A percentile compares a stretch with the other conserved stretches of the same genome.
These are phyloP conservation scores for Canariomyces notabilis DNA, from an alignment of 2,329 filamentous ascomycete genomes.

Conservation along the genomic window DNA sequence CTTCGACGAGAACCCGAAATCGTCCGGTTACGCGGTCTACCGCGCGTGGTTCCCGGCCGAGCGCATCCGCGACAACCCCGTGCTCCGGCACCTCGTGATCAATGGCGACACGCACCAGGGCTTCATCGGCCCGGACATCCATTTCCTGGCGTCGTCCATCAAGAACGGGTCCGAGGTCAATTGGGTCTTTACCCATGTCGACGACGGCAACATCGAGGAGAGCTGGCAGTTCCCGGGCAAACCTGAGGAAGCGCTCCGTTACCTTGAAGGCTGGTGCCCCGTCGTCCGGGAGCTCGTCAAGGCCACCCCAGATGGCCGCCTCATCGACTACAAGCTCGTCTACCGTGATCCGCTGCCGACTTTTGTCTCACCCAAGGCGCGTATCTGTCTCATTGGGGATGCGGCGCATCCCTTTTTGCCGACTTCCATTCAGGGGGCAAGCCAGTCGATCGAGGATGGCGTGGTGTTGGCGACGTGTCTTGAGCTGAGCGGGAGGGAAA, in stretches of 20 bases:
- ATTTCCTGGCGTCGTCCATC: conserved; percentile 48
- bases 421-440: conserved; percentile 37
- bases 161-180: conserved; percentile 48
- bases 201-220: conserved; percentile 42
- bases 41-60: conserved; percentile 41
- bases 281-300: conserved; percentile 38
- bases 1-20: conserved; percentile 38
- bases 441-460: conserved; percentile 39
- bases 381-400: conserved; percentile 38
- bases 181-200: conserved; percentile 48
- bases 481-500: conserved; percentile 19
- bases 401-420: conserved; percentile 39
- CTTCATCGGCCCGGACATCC: conserved; percentile 48
- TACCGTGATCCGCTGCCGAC: conserved; percentile 31
- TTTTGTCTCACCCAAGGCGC: conserved; percentile 31
- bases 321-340: conserved; percentile 28
- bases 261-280: conserved; percentile 38
- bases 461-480: conserved; percentile 34
- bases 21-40: conserved; percentile 42
- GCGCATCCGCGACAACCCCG: conserved; percentile 41
- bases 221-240: conserved; percentile 42
- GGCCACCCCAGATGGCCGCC: conserved; percentile 21
- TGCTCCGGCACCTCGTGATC: conserved; percentile 40
- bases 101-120: conserved; percentile 47
- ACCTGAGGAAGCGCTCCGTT: conserved; percentile 38